Percentiles rank a stretch among this genome's conserved stretches.
These are phyloP conservation scores for Liriodendron chinense DNA, from an alignment of 164 flowering plant genomes.

Conservation along the genomic window DNA sequence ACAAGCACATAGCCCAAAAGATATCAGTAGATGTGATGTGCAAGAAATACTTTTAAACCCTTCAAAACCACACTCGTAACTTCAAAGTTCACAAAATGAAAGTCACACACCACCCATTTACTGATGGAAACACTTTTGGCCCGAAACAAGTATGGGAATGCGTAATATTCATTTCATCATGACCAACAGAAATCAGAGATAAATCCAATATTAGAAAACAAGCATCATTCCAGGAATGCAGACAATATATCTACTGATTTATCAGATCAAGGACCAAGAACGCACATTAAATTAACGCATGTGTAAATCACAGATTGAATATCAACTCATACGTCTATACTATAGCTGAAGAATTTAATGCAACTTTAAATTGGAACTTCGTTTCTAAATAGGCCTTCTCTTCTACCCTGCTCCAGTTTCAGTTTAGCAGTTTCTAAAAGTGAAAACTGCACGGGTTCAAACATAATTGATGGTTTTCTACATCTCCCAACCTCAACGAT, in stretches of 20 bases:
- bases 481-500: no score
- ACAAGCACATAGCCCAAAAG: slow-evolving; percentile 15
- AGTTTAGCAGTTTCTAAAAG: no score
- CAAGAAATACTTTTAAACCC: background rate
- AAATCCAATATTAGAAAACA: background rate
- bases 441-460: no score
- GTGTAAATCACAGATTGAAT: background rate
- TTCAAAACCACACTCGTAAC: background rate
- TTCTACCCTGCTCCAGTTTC: no score
- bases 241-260: background rate
- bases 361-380: background rate
- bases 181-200: background rate
- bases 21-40: background rate
- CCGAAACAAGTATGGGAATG: background rate
- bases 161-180: background rate
- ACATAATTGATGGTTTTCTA: no score
- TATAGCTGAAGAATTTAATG: background rate
- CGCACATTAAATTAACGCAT: background rate
- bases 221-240: background rate
- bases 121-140: background rate
- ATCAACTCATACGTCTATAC: background rate
- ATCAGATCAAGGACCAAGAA: background rate
- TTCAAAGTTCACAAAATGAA: background rate
- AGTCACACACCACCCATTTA: background rate
- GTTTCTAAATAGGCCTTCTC: background rate